Evolutionary conservation across 768 basidiomycete species (phyloP), one percentile per base, ranked within the genome.

Genomic region (Boletus tylopilopsis): DNA sequence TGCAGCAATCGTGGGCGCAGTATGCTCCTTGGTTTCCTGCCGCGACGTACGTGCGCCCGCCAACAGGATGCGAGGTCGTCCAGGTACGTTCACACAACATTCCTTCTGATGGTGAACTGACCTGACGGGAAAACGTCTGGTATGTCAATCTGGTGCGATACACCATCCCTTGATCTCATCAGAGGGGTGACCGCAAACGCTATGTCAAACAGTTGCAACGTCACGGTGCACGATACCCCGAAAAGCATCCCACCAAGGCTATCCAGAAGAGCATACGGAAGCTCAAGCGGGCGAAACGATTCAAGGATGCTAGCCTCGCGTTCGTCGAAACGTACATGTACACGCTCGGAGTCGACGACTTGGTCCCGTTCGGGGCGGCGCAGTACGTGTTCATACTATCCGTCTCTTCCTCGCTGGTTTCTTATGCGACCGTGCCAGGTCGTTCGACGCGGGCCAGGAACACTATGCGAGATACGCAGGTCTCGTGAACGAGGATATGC

Each of bases 171-270:
- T 29, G 24, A 22, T 23, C 15, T 11, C 2, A 29, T 29, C 27
- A n/a, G n/a, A n/a, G 27, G 27, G 27, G 12, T 11, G 27, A 10
- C 29, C 12, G 5, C 15, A 11, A 29, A n/a, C n/a, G n/a, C 21
- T 1, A 29, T 19, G 15, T 8, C 30, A 8, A 22, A 37, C n/a
- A 89, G 87, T 67, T 91, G 3, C 84, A 89, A 65, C 74, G 90
- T 3, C 88, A 93, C 58, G 88, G 87, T 4, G 83, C 87, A 0
- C 79, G 90, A 24, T 89, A 74, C 58, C 90, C 90, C 0, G 86
- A 84, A 0, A 59, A 67, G 2, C 70, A 72, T 2, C 71, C 76
- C 10, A 64, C 68, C 1, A 52, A 57, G 8, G 50, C 57, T 21
- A 85, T 84, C 9, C 45, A 61, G 13, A 57, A 63, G 8, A 77